phyloP scores from a whole-genome alignment of 2,329 filamentous ascomycete species.

The Ophiocordyceps camponoti-saundersi region DNA sequence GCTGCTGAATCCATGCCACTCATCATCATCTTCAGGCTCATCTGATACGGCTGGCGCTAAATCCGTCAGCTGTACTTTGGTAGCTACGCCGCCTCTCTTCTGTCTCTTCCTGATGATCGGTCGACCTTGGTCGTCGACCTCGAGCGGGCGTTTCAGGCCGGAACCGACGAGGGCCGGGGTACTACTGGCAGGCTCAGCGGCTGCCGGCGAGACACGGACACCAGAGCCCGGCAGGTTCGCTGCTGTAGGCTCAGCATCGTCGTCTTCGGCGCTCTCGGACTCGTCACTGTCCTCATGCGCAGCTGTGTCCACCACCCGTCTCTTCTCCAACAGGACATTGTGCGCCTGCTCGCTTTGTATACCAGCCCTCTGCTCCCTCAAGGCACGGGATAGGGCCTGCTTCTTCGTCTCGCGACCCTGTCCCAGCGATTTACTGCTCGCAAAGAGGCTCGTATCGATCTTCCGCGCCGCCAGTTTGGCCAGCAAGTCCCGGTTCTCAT shows the following conservation, averaged over 20 bases:
- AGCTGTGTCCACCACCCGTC: constrained; percentile 14
- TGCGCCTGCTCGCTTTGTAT: constrained; percentile 30
- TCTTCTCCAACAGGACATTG: constrained; percentile 31
- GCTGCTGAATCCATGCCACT: constrained; percentile 47
- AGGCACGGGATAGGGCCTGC: constrained; percentile 45
- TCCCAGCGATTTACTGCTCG: constrained; percentile 63
- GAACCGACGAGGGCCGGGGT: constrained; percentile 35
- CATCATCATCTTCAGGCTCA: constrained; percentile 28
- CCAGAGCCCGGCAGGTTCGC: constrained; percentile 2
- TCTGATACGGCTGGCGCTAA: constrained; percentile 22
- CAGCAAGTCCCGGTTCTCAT: constrained; percentile 73
- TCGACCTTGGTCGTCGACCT: constrained; percentile 60
- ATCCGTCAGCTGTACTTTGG: constrained; percentile 28
- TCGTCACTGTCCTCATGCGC: constrained; percentile 8
- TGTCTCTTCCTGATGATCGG: constrained; percentile 75
- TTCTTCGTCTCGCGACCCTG: constrained; percentile 54
- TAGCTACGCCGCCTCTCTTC: constrained; percentile 45
- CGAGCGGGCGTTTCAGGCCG: constrained; percentile 75
- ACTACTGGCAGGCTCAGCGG: constrained; percentile 1
- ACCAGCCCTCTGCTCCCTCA: constrained; percentile 49
- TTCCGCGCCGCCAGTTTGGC: constrained; percentile 65
- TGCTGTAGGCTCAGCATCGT: neutral
- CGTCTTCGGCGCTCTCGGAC: constrained; percentile 6
- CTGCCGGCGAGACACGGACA: neutral
- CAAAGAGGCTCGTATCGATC: constrained; percentile 66